Conservation (phyloP, 2,329 filamentous ascomycete genomes). For the Colletotrichum sp. region DNA sequence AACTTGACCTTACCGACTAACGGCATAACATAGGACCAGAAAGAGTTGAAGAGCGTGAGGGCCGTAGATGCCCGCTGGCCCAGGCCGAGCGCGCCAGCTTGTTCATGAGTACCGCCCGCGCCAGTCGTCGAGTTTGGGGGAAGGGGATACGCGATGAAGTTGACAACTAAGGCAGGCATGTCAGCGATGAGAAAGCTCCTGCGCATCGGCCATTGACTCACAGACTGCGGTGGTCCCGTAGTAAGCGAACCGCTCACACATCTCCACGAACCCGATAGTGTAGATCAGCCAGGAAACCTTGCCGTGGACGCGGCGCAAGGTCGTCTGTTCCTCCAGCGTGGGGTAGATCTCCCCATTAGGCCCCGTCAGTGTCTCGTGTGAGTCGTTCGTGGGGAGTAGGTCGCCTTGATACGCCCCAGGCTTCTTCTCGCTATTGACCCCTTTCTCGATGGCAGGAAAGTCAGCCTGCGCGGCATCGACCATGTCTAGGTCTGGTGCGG, state of each 20-base stretch:
- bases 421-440: neutral
- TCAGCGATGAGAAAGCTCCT: conserved; percentile 27
- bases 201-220: conserved; percentile 43
- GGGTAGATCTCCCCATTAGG: conserved; percentile 43
- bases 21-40: conserved; percentile 22
- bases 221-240: conserved; percentile 67
- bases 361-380: neutral
- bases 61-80: conserved; percentile 19
- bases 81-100: conserved; percentile 24
- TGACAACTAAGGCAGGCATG: conserved; percentile 52
- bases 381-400: neutral
- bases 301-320: conserved; percentile 57
- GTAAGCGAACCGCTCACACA: conserved; percentile 70
- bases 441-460: conserved; percentile 14
- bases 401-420: neutral
- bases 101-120: conserved; percentile 35
- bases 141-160: conserved; percentile 61
- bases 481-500: conserved; percentile 10
- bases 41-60: conserved; percentile 19
- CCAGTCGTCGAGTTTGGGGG: conserved; percentile 58
- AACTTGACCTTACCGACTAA: no score
- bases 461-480: conserved; percentile 8
- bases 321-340: conserved; percentile 57
- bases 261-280: conserved; percentile 67
- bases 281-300: conserved; percentile 59